Base-by-base conservation (phyloP, 495 filamentous ascomycete genomes). In the Margaritispora aquatica region DNA sequence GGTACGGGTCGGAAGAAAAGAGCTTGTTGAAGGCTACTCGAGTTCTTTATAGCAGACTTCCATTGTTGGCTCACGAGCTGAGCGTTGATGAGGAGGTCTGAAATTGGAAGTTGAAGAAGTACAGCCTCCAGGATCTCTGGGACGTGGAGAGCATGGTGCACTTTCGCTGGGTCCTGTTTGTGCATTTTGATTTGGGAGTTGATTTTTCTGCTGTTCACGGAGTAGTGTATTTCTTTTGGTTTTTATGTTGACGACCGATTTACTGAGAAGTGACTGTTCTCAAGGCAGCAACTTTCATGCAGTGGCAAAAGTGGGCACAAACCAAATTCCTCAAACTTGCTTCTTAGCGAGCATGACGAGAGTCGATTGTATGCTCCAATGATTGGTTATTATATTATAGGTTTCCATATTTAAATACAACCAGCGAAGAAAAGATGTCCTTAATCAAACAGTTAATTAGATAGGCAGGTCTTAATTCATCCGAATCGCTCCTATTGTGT, bases 91-190 rank as follows among this genome's bases (percentile, higher is more conserved):
- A 61, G 29, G 10, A 61, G 53, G 21, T 61, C 59, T 11, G 22
- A 10, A 21, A 55, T 17, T 10, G 52, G 52, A 19, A 61, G 52
- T 7, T 55, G 13, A 27, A 61, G 53, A 1, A 61, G 53, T 22
- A 61, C 57, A 2, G 44, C 29, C 19, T 61, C 46, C 0, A 55
- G 20, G 24, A 61, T 24, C 27, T 61, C 59, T 3, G 52, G 41
- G 20, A 55, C 46, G 17, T 5, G 21, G n/a, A 56, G 46, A 17
- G 41, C 27, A 34, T 57, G 55, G 38, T 44, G 38, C 3, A 17
- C 17, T n/a, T 3, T 44, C 17, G 38, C 3, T 44, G 11, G 3
- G 2, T 44, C 17, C 17, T 2, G 11, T 9, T 44, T n/a, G 38
- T 44, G 3, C 38, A 44, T 44, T 15, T 9, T 44, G 38, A n/a